phyloP scores from a whole-genome alignment of 2,329 filamentous ascomycete genomes.

The Alternaria arbusti region DNA sequence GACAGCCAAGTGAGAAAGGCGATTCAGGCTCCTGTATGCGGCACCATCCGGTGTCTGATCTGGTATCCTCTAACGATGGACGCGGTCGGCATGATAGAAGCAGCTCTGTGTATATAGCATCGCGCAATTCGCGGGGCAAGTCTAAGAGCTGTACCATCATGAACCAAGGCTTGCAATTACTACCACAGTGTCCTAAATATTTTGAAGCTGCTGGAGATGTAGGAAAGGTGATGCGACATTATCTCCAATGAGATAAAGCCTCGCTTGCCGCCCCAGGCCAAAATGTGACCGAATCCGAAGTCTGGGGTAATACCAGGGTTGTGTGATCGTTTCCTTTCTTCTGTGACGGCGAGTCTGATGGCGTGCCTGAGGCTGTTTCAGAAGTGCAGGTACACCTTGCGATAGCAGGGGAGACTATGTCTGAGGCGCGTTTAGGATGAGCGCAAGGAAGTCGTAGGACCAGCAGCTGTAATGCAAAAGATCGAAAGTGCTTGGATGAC shows the following conservation, averaged over 20 bases:
- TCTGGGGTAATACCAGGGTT: not conserved
- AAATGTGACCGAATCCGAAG: not conserved
- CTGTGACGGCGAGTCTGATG: not conserved
- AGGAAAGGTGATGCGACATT: not conserved
- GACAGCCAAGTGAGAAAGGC: slow-evolving; percentile 32
- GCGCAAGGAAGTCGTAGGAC: not conserved
- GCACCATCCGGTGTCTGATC: slow-evolving; percentile 23
- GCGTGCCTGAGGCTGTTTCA: slow-evolving; percentile 10
- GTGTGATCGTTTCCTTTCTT: not conserved
- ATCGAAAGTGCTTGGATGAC: not conserved
- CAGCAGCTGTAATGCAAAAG: not conserved
- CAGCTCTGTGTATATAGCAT: slow-evolving; percentile 41
- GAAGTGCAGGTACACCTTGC: slow-evolving; percentile 5
- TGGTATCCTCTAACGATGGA: slow-evolving; percentile 25
- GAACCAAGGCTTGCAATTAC: not conserved
- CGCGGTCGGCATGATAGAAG: slow-evolving; percentile 29
- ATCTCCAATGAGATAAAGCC: not conserved
- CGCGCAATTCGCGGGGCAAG: slow-evolving; percentile 43
- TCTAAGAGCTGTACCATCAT: slow-evolving; percentile 35
- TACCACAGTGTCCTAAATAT: not conserved
- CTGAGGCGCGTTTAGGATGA: slow-evolving; percentile 4
- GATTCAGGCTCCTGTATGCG: slow-evolving; percentile 22
- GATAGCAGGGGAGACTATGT: not conserved
- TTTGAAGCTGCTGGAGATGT: not conserved
- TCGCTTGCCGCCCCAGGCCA: not conserved